Conservation (phyloP, 176 grass and related monocot genomes). For the Secale cereale region DNA sequence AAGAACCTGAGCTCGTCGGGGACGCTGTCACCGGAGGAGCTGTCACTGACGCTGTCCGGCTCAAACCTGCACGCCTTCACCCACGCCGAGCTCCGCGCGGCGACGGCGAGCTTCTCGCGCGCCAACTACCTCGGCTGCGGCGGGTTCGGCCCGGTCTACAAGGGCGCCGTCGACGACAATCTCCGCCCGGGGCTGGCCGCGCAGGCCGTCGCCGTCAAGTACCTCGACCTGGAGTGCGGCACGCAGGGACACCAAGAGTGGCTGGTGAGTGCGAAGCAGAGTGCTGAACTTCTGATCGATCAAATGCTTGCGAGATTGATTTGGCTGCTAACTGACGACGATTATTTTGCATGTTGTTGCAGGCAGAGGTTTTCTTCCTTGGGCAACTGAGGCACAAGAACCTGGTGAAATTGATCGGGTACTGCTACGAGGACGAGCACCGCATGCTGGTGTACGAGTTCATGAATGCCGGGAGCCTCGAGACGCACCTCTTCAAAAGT, state of each 20-base stretch:
- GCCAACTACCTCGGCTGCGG: slow-evolving; percentile 84
- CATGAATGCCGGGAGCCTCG: slow-evolving; percentile 76
- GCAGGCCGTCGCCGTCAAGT: slow-evolving; percentile 79
- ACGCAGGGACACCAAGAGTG: slow-evolving; percentile 87
- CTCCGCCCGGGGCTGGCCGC: slow-evolving; percentile 52
- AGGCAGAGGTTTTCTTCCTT: slow-evolving; percentile 94
- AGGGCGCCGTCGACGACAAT: slow-evolving; percentile 54
- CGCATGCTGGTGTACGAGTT: slow-evolving; percentile 89
- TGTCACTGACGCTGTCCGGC: slow-evolving; percentile 59
- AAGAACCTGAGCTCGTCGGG: slow-evolving; percentile 65
- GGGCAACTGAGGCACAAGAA: slow-evolving; percentile 78
- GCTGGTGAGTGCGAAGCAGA: slow-evolving; percentile 62
- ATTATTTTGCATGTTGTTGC: neutral
- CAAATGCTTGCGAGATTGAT: neutral
- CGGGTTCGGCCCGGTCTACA: slow-evolving; percentile 79
- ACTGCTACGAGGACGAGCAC: slow-evolving; percentile 74
- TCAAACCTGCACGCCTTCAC: slow-evolving; percentile 88
- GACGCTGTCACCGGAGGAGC: slow-evolving; percentile 66
- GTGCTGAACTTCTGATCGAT: neutral
- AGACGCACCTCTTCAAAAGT: slow-evolving; percentile 93
- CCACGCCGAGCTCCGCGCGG: slow-evolving; percentile 52
- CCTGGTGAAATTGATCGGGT: slow-evolving; percentile 79
- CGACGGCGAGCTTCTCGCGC: slow-evolving; percentile 53
- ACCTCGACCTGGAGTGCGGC: slow-evolving; percentile 73
- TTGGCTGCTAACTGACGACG: neutral